phyloP scores from a whole-genome alignment of 805 yeast genomes.

The Isabelozyma heimii region DNA sequence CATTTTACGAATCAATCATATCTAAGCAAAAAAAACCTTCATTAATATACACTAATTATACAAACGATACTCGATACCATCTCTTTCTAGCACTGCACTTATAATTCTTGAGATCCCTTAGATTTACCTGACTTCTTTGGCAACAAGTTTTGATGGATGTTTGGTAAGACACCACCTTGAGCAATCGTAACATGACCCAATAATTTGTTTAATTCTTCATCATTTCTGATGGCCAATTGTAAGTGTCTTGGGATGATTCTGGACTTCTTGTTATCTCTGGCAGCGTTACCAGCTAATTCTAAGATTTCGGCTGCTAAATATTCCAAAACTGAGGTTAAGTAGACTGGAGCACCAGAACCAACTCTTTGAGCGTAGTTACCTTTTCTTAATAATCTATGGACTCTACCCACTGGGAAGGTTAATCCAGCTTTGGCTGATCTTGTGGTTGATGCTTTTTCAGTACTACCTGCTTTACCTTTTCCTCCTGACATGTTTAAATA shows the following conservation, averaged over 20 bases:
- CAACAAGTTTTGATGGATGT: slow-evolving; percentile 48
- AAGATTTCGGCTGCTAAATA: slow-evolving; percentile 50
- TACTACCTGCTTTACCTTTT: slow-evolving; percentile 44
- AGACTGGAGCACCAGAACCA: slow-evolving; percentile 53
- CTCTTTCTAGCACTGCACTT: slow-evolving; percentile 15
- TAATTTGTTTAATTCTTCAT: slow-evolving; percentile 50
- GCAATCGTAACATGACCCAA: slow-evolving; percentile 51
- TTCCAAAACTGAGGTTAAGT: slow-evolving; percentile 49
- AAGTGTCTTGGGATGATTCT: slow-evolving; percentile 53
- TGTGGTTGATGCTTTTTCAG: slow-evolving; percentile 48
- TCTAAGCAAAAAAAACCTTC: not conserved
- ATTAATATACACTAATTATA: slow-evolving; percentile 11
- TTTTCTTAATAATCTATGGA: slow-evolving; percentile 49
- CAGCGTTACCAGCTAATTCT: slow-evolving; percentile 53
- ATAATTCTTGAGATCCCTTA: slow-evolving; percentile 60
- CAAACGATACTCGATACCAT: not conserved
- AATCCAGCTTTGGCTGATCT: slow-evolving; percentile 51
- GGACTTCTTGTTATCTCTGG: slow-evolving; percentile 51
- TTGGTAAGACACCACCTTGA: slow-evolving; percentile 54
- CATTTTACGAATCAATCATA: no score
- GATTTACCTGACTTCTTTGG: slow-evolving; percentile 56
- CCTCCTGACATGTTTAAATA: slow-evolving; percentile 26
- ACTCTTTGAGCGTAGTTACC: slow-evolving; percentile 53
- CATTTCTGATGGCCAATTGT: slow-evolving; percentile 52
- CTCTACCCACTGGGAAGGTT: slow-evolving; percentile 52